These are phyloP conservation scores for Yamadazyma paraphyllophila DNA, from an alignment of 805 yeast genomes.

Conservation along the genomic window DNA sequence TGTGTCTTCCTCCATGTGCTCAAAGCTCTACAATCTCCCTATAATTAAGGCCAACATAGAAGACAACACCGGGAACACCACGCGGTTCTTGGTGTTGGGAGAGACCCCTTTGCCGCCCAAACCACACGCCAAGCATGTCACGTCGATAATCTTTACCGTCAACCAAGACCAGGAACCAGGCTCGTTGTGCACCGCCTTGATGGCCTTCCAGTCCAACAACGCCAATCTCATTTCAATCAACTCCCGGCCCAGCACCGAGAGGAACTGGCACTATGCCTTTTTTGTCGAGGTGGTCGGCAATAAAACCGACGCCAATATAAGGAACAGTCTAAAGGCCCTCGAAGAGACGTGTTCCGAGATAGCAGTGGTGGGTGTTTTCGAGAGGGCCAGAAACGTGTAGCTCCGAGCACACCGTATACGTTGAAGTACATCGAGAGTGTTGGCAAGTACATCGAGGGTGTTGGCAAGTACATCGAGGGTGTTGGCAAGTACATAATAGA, in stretches of 20 bases:
- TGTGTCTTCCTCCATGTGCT: constrained; percentile 69
- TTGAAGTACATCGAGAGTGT: no score
- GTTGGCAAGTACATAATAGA: no score
- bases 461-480: no score
- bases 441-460: no score
- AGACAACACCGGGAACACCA: constrained; percentile 73
- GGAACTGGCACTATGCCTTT: constrained; percentile 80
- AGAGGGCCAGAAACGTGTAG: constrained; percentile 31
- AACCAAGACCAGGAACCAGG: constrained; percentile 67
- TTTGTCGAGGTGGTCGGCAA: constrained; percentile 67
- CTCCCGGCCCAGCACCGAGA: constrained; percentile 68
- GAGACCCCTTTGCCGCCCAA: constrained; percentile 5
- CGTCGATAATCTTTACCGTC: constrained; percentile 65
- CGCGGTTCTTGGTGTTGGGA: constrained; percentile 76
- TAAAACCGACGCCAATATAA: constrained; percentile 23
- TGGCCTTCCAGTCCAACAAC: constrained; percentile 50
- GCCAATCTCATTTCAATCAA: constrained; percentile 70
- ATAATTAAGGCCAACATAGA: constrained; percentile 59
- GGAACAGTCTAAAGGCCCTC: constrained; percentile 42
- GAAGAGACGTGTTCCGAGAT: constrained; percentile 45
- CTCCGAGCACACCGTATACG: no score
- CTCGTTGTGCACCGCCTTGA: constrained; percentile 64
- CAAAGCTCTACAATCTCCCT: constrained; percentile 56
- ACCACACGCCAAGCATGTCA: constrained; percentile 25
- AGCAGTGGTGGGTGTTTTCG: constrained; percentile 59